A percentile compares a stretch with the other conserved stretches of the same genome.
Conservation (phyloP, 164 flowering plant species). For the Dillenia suffruticosa region DNA sequence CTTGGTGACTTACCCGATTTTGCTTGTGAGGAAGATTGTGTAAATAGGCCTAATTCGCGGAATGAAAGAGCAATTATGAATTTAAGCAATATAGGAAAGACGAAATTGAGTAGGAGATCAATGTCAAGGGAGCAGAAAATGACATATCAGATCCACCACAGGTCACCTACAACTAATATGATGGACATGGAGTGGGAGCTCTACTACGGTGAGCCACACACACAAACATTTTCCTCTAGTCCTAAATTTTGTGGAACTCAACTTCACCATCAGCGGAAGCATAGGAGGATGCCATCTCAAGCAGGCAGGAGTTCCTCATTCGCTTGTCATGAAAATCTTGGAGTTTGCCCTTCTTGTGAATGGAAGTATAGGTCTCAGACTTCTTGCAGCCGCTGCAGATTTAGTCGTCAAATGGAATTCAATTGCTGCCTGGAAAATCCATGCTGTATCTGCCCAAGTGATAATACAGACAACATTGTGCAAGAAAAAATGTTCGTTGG, state of each 20-base stretch:
- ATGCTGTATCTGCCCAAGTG: no score
- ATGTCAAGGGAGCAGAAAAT: constrained; percentile 16
- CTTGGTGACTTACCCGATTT: constrained; percentile 2
- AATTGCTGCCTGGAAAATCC: no score
- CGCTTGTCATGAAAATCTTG: no score
- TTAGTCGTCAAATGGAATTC: neutral
- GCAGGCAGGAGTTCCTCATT: no score
- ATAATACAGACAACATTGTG: neutral
- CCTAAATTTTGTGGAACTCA: no score
- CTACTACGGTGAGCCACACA: constrained; percentile 21
- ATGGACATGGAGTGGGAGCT: constrained; percentile 25
- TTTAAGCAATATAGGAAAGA: constrained; percentile 18
- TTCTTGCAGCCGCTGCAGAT: neutral
- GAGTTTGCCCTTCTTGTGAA: no score
- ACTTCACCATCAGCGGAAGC: constrained; percentile 9
- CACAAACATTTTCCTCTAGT: no score
- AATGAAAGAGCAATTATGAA: constrained; percentile 15
- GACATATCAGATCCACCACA: neutral
- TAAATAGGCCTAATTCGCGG: constrained; percentile 5
- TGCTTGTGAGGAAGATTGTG: neutral
- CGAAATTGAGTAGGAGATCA: constrained; percentile 34
- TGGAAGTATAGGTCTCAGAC: no score
- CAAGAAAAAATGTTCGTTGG: no score
- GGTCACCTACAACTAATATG: constrained; percentile 6
- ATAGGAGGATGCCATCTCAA: constrained; percentile 9